A percentile compares a stretch with the other conserved stretches of the same genome.
Conservation (phyloP, 2,329 filamentous ascomycete genomes). For the Calonectria pseudoturangicola region DNA sequence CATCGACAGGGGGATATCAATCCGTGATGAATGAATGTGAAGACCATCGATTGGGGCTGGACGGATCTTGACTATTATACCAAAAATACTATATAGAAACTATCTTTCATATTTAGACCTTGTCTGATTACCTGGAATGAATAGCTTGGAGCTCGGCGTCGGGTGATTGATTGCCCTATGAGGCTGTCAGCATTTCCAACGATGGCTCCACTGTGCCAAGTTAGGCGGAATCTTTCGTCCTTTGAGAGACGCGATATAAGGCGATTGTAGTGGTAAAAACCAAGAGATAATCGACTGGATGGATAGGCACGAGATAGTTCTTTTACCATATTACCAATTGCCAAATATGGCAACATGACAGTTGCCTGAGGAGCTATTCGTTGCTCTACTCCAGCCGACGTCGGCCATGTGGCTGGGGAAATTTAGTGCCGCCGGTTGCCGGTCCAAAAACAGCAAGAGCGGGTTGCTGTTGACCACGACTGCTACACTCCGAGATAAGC, state of each 20-base stretch:
- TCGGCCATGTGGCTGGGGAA: slow-evolving; percentile 40
- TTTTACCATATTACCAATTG: background rate
- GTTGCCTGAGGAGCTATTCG: background rate
- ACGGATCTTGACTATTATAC: no score
- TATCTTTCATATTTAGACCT: background rate
- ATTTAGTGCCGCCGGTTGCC: slow-evolving; percentile 44
- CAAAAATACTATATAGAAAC: no score
- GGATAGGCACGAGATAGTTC: background rate
- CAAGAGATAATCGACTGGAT: no score
- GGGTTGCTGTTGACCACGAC: slow-evolving; percentile 7
- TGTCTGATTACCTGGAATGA: background rate
- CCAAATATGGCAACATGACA: background rate
- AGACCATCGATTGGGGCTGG: background rate
- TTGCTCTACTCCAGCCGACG: slow-evolving; percentile 39
- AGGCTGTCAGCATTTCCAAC: slow-evolving; percentile 48
- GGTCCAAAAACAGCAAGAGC: slow-evolving; percentile 38
- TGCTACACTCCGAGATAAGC: slow-evolving; percentile 48
- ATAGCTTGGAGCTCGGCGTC: slow-evolving; percentile 32
- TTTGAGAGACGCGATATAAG: background rate
- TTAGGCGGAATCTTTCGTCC: slow-evolving; percentile 25
- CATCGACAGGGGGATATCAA: no score
- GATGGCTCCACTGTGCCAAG: slow-evolving; percentile 36
- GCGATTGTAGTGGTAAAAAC: background rate
- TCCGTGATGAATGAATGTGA: background rate
- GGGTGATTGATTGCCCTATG: slow-evolving; percentile 50